Evolutionary conservation across 768 basidiomycete genomes (phyloP), one percentile per base, ranked within the genome.

Genomic region (Agaricus blazei): DNA sequence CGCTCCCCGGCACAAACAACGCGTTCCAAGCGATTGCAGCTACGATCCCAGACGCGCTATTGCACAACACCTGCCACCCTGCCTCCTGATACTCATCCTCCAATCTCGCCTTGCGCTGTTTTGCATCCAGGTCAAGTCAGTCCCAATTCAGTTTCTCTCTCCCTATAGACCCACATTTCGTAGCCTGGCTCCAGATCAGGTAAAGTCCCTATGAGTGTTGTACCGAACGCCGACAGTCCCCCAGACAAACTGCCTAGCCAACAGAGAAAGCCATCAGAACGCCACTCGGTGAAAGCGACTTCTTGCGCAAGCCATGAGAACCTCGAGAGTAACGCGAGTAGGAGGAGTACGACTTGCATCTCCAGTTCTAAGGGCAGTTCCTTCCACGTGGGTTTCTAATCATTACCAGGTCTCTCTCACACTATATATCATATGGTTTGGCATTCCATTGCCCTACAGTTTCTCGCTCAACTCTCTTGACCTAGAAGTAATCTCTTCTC

Each of bases 41-140:
- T 3, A 80, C 59, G 23, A 87, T 65, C 0, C 84, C 88, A 23
- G 84, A 76, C 11, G 82, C 73, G 36, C 89, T 89, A 66, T 93
- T 95, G 72, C 83, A 86, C 9, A 95, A 68, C 24, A 93, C 93
- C 70, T 96, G 94, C 73, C 82, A 81, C 14, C 83, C 94, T 11
- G 66, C 72, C 51, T 81, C 82, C 48, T 87, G 79, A 63, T 88
- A 83, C 0, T 87, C 90, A 40, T 89, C 88, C 67, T 95, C 92
- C 37, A 93, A 75, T 58, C 73, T 72, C 3, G 81, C 79, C 67
- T 97, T 98, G 51, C 76, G 74, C 49, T 80, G 73, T 70, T 86
- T 93, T 54, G 91, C 87, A 58, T 87, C 88, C 85, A 47, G 4
- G 19, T 37, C 0, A 14, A 15, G 37, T 24, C 29, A 45, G 19